Evolutionary conservation across 257 asterid species (phyloP).

Genomic region (Anisodus acutangulus): DNA sequence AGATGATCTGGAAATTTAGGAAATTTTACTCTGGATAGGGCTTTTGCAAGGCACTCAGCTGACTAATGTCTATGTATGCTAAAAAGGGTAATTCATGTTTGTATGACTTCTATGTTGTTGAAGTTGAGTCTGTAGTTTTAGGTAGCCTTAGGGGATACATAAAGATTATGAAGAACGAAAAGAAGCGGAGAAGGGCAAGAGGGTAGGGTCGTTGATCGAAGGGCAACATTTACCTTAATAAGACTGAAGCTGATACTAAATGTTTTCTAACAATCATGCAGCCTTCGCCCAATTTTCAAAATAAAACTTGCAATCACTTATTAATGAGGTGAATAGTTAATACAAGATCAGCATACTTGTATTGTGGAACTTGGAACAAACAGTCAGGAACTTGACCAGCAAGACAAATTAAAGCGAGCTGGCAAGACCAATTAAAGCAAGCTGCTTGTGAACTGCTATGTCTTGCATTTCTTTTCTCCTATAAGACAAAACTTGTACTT

Average conservation of each 20-base stretch:
- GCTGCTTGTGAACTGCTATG: slow-evolving; percentile 1
- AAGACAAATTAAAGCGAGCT: background rate
- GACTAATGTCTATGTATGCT: background rate
- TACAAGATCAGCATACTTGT: background rate
- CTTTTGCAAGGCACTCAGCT: background rate
- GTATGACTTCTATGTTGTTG: background rate
- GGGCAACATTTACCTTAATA: background rate
- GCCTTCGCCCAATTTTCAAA: background rate
- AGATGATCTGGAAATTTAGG: background rate
- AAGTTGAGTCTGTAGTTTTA: background rate
- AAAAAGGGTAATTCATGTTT: background rate
- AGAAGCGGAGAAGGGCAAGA: background rate
- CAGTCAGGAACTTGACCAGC: slow-evolving; percentile 2
- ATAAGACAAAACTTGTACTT: background rate
- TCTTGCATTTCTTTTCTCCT: slow-evolving; percentile 24
- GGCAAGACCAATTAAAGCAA: slow-evolving; percentile 1
- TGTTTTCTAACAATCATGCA: background rate
- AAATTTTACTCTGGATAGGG: background rate
- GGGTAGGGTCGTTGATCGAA: background rate
- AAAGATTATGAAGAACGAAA: background rate
- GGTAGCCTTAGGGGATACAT: background rate
- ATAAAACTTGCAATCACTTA: background rate
- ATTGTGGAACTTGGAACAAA: background rate
- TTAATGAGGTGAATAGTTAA: background rate
- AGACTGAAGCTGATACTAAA: background rate